phyloP scores from a whole-genome alignment of 2,329 filamentous ascomycete species.

The Phyllosticta citribraziliensis region DNA sequence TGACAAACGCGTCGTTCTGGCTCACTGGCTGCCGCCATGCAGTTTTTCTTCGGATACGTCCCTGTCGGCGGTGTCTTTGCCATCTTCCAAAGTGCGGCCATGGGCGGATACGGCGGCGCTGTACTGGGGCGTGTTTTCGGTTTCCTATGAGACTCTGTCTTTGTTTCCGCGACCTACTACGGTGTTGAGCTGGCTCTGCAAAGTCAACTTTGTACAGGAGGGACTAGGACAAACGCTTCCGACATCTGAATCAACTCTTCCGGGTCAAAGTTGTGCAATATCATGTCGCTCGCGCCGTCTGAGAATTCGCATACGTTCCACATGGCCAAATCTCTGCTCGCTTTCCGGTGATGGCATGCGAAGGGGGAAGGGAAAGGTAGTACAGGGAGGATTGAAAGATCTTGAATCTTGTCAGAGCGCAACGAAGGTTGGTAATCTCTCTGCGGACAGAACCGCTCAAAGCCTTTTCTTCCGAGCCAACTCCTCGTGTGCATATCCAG shows the following conservation, averaged over 20 bases:
- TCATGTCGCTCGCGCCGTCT: too few relatives aligned
- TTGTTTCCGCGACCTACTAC: too few relatives aligned
- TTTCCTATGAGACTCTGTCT: not conserved
- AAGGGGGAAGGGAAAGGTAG: too few relatives aligned
- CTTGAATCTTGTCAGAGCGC: not conserved
- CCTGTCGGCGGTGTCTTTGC: not conserved
- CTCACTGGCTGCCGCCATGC: not conserved
- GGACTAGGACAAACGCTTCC: too few relatives aligned
- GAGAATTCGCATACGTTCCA: too few relatives aligned
- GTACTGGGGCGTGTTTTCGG: not conserved
- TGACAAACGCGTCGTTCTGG: not conserved
- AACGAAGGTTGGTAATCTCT: too few relatives aligned
- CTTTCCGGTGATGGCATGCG: too few relatives aligned
- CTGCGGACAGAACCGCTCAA: not conserved
- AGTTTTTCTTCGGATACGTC: not conserved
- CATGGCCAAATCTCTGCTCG: too few relatives aligned
- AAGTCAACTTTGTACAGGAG: too few relatives aligned
- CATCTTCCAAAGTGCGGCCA: not conserved
- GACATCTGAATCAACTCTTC: too few relatives aligned
- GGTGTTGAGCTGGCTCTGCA: too few relatives aligned
- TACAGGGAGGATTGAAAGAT: not conserved
- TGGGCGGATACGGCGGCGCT: not conserved
- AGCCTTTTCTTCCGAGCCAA: not conserved
- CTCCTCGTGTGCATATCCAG: not conserved
- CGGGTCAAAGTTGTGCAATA: too few relatives aligned